These are phyloP conservation scores for Betula pendula DNA, from an alignment of 306 rosid species.

Conservation along the genomic window DNA sequence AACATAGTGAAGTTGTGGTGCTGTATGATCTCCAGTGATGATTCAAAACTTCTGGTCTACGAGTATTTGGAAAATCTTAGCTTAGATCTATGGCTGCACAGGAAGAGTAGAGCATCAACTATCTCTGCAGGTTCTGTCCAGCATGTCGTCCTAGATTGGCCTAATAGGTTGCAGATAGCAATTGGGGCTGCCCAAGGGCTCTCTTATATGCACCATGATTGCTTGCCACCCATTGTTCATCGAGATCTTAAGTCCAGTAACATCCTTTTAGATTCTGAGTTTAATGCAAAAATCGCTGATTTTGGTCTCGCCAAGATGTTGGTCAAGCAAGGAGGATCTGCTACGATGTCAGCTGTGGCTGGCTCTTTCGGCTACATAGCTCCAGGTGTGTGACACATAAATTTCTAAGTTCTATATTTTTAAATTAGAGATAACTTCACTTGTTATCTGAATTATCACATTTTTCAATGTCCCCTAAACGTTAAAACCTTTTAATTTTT, in stretches of 20 bases:
- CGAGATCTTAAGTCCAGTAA: conserved; percentile 82
- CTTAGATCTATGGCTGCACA: conserved; percentile 70
- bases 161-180: conserved; percentile 66
- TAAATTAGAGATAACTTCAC: no score
- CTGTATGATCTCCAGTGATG: conserved; percentile 56
- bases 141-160: conserved; percentile 52
- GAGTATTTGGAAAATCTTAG: conserved; percentile 69
- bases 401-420: no score
- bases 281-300: conserved; percentile 81
- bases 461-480: no score
- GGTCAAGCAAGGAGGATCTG: conserved; percentile 67
- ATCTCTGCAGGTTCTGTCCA: conserved; percentile 32
- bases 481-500: no score
- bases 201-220: conserved; percentile 88
- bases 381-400: conserved; percentile 77
- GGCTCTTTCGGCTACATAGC: conserved; percentile 97
- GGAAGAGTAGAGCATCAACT: conserved; percentile 33
- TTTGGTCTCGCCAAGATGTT: conserved; percentile 85
- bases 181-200: conserved; percentile 76
- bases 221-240: conserved; percentile 68
- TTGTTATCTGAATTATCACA: no score
- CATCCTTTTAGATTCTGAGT: conserved; percentile 65
- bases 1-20: conserved; percentile 81
- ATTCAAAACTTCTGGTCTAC: conserved; percentile 67
- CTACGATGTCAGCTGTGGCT: conserved; percentile 67